phyloP scores from a whole-genome alignment of 177 flowering plant species.

The Vitis hybrid region DNA sequence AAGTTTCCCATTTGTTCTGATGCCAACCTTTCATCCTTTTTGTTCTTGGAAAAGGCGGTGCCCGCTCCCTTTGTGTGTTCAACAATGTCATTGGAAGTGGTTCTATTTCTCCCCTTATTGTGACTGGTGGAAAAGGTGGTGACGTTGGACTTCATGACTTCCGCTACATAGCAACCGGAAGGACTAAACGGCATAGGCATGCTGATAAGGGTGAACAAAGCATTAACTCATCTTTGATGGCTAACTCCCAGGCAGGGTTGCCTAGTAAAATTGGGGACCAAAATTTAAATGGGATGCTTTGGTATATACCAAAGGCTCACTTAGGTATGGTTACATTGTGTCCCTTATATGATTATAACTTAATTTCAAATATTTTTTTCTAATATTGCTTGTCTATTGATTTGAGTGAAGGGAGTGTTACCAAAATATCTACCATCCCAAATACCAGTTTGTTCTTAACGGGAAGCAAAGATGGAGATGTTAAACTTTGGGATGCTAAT shows the following conservation, averaged over 20 bases:
- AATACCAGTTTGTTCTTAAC: conserved; percentile 91
- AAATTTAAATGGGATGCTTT: conserved; percentile 85
- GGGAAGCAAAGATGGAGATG: conserved; percentile 98
- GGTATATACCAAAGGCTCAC: conserved; percentile 98
- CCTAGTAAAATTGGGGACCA: conserved; percentile 48
- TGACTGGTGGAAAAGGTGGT: conserved; percentile 91
- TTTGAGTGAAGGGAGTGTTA: conserved; percentile 61
- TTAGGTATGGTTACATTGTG: conserved; percentile 44
- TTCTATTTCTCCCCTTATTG: conserved; percentile 84
- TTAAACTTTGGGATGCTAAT: conserved; percentile 98
- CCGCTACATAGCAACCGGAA: conserved; percentile 93
- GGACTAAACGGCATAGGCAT: conserved; percentile 56
- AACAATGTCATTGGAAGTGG: conserved; percentile 87
- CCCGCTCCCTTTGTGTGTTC: conserved; percentile 78
- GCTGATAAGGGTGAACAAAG: conserved; percentile 36
- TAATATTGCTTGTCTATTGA: conserved; percentile 1
- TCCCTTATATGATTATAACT: conserved; percentile 3
- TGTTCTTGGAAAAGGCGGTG: conserved; percentile 64
- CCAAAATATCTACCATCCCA: conserved; percentile 79
- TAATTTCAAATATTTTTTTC: not conserved
- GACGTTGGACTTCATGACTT: conserved; percentile 95
- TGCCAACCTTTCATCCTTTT: conserved; percentile 10
- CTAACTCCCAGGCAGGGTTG: conserved; percentile 26
- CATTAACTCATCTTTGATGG: conserved; percentile 22
- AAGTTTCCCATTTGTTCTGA: not conserved